These are phyloP conservation scores for Tolypocladium capitatum DNA, from an alignment of 2,329 filamentous ascomycete species.

Conservation along the genomic window DNA sequence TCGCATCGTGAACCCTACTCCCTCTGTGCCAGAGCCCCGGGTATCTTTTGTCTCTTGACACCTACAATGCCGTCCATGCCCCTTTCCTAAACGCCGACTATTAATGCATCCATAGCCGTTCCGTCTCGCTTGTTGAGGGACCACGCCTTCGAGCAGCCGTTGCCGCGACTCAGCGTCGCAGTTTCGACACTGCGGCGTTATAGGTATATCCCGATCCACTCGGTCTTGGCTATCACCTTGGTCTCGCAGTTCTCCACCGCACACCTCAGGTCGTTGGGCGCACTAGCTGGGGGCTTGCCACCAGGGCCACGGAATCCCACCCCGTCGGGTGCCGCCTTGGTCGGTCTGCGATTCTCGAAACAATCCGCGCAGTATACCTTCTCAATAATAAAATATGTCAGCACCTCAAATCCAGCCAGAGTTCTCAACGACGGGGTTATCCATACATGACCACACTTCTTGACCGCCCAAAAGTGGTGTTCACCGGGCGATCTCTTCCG, in stretches of 20 bases:
- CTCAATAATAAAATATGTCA: background rate
- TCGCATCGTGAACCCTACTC: background rate
- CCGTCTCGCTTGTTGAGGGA: background rate
- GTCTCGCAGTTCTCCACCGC: slow-evolving; percentile 43
- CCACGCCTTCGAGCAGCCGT: background rate
- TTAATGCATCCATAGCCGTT: background rate
- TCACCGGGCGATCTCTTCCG: slow-evolving; percentile 44
- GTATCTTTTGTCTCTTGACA: background rate
- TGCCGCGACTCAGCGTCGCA: background rate
- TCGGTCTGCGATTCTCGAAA: slow-evolving; percentile 40
- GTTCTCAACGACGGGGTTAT: background rate
- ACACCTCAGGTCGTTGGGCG: slow-evolving; percentile 30
- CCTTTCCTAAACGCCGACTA: background rate
- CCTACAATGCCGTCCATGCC: background rate
- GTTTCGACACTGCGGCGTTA: slow-evolving; percentile 10
- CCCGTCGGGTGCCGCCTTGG: slow-evolving; percentile 17
- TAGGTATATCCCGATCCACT: slow-evolving; percentile 50
- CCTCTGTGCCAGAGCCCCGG: background rate
- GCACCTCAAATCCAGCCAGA: background rate
- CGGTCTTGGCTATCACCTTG: slow-evolving; percentile 38
- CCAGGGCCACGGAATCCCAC: slow-evolving; percentile 25
- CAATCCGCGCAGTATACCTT: slow-evolving; percentile 52
- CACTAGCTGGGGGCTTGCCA: slow-evolving; percentile 12
- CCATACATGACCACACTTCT: slow-evolving; percentile 77
- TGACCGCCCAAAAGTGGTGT: slow-evolving; percentile 85